Evolutionary conservation across 805 yeast genomes (phyloP), one percentile per base, ranked within the genome.

Genomic region (Komagataella populi): DNA sequence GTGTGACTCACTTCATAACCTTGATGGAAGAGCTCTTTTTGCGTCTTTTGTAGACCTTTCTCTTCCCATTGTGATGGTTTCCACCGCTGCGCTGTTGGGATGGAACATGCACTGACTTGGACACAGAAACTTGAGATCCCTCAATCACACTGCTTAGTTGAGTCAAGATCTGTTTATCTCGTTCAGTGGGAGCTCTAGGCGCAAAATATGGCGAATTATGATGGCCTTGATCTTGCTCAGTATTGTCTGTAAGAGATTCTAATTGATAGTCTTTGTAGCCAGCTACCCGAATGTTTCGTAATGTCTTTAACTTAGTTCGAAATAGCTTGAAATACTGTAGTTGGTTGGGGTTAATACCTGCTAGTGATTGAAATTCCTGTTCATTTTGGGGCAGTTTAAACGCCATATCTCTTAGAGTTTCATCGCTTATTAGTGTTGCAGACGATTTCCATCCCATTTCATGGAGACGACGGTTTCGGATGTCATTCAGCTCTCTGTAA

Each of bases 341-440:
- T 46, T 66, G 69, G 63, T 52, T 63, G 5, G 46, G 58, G 23
- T 63, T 59, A 17, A 73, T 62, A 4, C 68, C 74, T 0, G 59
- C 62, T 48, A 79, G 57, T 49, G 59, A 61, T 6, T 68, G 63
- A 60, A 70, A 83, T 45, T 72, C 83, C 16, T 58, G 61, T 47
- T 72, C 71, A 14, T 71, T 73, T 2, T 70, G 68, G 1, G 89
- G 88, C 36, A 83, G 66, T 49, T 65, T 68, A 17, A 61, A 55
- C 0, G 86, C 79, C 80, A 83, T 74, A 47, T 78, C 81, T 53
- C 71, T 70, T 52, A 82, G 60, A 0, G 79, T 63, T 1, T 62
- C 64, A 51, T 69, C 70, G 0, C 70, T 59, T 7, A 70, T 67
- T 49, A 71, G 64, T 1, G 68, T 56, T 0, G 66, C 61, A 18